Evolutionary conservation across 805 yeast species (phyloP).

Genomic region (Teunomyces tritomae): DNA sequence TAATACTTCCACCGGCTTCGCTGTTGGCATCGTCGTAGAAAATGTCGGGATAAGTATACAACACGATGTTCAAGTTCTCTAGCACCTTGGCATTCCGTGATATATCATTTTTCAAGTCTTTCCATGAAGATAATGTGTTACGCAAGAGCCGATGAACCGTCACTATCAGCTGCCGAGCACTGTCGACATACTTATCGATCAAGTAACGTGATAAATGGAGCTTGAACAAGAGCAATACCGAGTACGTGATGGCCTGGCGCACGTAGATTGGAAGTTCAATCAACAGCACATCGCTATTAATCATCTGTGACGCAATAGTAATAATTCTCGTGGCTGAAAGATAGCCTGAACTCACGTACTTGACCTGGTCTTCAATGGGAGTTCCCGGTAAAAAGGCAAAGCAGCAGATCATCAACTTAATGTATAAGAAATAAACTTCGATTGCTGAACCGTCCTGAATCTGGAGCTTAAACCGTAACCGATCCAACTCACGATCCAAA

Average conservation of each 20-base stretch:
- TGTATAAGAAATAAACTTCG: conserved; percentile 76
- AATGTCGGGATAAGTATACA: conserved; percentile 83
- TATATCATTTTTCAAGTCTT: conserved; percentile 83
- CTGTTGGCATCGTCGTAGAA: conserved; percentile 50
- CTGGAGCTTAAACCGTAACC: conserved; percentile 62
- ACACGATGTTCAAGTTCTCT: conserved; percentile 82
- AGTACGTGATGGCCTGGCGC: conserved; percentile 80
- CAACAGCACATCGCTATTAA: conserved; percentile 60
- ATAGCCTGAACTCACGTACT: conserved; percentile 79
- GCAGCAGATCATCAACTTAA: conserved; percentile 77
- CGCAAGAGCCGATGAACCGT: conserved; percentile 86
- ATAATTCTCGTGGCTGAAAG: conserved; percentile 77
- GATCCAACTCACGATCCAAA: conserved; percentile 73
- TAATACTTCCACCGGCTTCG: conserved; percentile 45
- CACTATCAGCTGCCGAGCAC: conserved; percentile 89
- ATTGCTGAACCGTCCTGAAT: conserved; percentile 64
- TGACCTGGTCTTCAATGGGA: conserved; percentile 81
- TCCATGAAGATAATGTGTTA: conserved; percentile 90
- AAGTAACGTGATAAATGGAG: conserved; percentile 76
- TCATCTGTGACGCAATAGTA: conserved; percentile 69
- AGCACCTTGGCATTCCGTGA: conserved; percentile 88
- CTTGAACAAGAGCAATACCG: conserved; percentile 76
- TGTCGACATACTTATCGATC: conserved; percentile 72
- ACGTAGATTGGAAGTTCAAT: conserved; percentile 85
- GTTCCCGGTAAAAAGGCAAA: conserved; percentile 91